Percentiles rank a stretch among this genome's conserved stretches.
Evolutionary conservation across 106 monocot genomes (phyloP).

Genomic region (Vanilla planifolia): DNA sequence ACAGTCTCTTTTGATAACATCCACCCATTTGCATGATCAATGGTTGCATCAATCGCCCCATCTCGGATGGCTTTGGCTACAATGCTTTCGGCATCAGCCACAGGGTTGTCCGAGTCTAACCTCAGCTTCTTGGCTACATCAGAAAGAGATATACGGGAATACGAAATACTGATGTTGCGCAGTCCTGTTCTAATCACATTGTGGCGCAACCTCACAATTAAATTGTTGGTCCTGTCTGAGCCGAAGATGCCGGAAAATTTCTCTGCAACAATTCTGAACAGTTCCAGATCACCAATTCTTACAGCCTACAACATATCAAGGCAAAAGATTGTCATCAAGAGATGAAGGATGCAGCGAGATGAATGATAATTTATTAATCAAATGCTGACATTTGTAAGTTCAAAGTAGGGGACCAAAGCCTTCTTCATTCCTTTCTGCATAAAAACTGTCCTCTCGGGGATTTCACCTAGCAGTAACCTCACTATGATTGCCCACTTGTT

Average conservation of each 20-base stretch:
- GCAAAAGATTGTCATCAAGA: neutral
- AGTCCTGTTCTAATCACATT: constrained; percentile 95
- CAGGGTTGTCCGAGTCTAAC: constrained; percentile 64
- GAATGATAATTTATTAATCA: neutral
- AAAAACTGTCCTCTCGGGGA: constrained; percentile 94
- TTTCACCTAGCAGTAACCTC: constrained; percentile 86
- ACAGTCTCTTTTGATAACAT: constrained; percentile 98
- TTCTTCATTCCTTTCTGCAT: constrained; percentile 99
- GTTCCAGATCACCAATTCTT: constrained; percentile 88
- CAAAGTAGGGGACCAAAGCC: constrained; percentile 85
- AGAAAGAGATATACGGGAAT: constrained; percentile 80
- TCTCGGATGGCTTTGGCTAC: constrained; percentile 92
- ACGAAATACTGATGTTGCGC: constrained; percentile 90
- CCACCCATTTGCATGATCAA: constrained; percentile 84
- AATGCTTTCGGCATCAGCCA: constrained; percentile 95
- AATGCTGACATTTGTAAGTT: constrained; percentile 80
- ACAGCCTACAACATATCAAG: constrained; percentile 60
- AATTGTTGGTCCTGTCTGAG: constrained; percentile 61
- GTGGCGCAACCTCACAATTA: constrained; percentile 94
- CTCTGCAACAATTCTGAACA: constrained; percentile 75
- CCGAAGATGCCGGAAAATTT: constrained; percentile 65
- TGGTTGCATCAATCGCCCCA: constrained; percentile 87
- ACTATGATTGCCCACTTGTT: constrained; percentile 97
- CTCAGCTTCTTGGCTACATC: constrained; percentile 74
- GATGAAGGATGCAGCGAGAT: neutral